These are phyloP conservation scores for Chrysosphaeria jannelii DNA, from an alignment of 2,329 filamentous ascomycete species.

Conservation along the genomic window DNA sequence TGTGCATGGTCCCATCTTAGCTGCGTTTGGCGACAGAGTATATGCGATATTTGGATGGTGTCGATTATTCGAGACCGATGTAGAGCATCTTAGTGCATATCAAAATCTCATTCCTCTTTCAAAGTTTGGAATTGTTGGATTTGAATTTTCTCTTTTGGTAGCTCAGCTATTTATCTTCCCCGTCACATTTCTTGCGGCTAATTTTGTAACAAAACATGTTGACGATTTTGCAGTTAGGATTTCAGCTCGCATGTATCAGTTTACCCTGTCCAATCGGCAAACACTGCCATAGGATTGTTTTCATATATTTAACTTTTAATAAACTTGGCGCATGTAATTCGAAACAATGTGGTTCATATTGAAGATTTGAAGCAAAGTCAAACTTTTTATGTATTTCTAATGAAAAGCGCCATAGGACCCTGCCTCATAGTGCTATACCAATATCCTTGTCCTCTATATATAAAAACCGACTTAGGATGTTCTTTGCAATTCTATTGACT, in stretches of 20 bases:
- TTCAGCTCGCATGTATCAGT: constrained; percentile 23
- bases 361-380: too few relatives aligned
- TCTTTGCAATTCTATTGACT: too few relatives aligned
- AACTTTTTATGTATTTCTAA: too few relatives aligned
- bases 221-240: constrained; percentile 30
- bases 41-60: constrained; percentile 29
- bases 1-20: constrained; percentile 30
- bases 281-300: too few relatives aligned
- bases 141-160: constrained; percentile 27
- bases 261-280: too few relatives aligned
- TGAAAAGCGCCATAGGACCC: too few relatives aligned
- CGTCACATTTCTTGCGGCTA: constrained; percentile 25
- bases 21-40: constrained; percentile 27
- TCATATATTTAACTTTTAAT: too few relatives aligned
- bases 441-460: too few relatives aligned
- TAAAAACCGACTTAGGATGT: too few relatives aligned
- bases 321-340: too few relatives aligned
- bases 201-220: constrained; percentile 21
- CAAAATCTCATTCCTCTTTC: constrained; percentile 23
- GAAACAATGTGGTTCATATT: too few relatives aligned
- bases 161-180: constrained; percentile 29
- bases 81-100: constrained; percentile 22
- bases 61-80: constrained; percentile 9
- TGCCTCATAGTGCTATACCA: too few relatives aligned
- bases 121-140: constrained; percentile 22